Base-by-base conservation (phyloP, 1,139 yeast genomes). In the Sugiyamaella novakii region DNA sequence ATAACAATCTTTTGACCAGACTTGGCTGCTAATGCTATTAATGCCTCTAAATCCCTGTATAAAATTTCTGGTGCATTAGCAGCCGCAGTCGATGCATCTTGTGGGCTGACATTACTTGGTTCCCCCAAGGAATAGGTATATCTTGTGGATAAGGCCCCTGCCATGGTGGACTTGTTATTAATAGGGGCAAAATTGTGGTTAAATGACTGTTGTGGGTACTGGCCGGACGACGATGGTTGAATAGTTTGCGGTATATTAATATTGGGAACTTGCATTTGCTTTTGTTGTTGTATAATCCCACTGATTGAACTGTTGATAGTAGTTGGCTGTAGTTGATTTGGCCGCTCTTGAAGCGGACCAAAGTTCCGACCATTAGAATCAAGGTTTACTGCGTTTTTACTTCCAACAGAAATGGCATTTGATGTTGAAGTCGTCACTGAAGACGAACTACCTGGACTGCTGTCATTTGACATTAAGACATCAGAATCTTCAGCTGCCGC, bases 1-100 rank as follows among this genome's bases (percentile, higher is more conserved):
- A 88, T 79, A 3, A 88, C 81, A 8, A 88, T 75, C 49, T 80
- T 77, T 50, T 86, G 74, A 25, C 80, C 77, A 56, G 79, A 72
- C 37, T 71, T 69, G 50, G 79, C 79, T 1, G 95, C 95, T 49
- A 82, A 76, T 29, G 79, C 77, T 7, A 68, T 52, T n/a, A 67
- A 50, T 17, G 56, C 54, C 27, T 63, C 61, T 5, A 67, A 53
- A 27, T 65, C 66, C 6, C 49, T 50, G 27, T 51, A 54, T 4
- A 47, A 46, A 5, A 63, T 50, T 21, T 44, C 7, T 17, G 46
- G 39, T 10, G 46, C 24, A 19, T 27, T 31, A 5, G 40, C 39
- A 4, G 37, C 28, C 8, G 14, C 35, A n/a, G 28, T 3, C 3
- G 46, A 25, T 27, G 43, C 22, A 15, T 43, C 34, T 21, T 40